Conservation (phyloP, 1,284 basidiomycete species). For the Laetiporus sulphureus region DNA sequence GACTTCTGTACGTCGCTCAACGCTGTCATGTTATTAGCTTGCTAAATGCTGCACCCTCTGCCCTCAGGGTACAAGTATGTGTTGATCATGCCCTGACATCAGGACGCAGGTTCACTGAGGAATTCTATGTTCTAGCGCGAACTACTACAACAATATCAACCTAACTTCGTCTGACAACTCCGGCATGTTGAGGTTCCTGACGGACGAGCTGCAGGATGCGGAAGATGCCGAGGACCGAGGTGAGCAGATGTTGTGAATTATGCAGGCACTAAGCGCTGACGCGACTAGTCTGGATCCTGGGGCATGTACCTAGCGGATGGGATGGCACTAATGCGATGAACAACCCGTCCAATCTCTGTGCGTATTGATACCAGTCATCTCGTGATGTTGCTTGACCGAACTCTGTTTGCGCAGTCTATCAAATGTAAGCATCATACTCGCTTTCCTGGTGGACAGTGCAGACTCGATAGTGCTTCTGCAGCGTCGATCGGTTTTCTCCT, state of each 20-base stretch:
- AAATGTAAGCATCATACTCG: conserved; percentile 45
- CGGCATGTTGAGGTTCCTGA: conserved; percentile 73
- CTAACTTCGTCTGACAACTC: conserved; percentile 63
- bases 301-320: conserved; percentile 79
- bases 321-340: conserved; percentile 58
- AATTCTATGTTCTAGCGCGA: conserved; percentile 29
- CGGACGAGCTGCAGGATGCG: conserved; percentile 74
- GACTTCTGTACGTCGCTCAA: conserved; percentile 51
- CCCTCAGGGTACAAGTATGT: conserved; percentile 41
- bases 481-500: conserved; percentile 72
- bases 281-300: conserved; percentile 74
- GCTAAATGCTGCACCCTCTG: background rate
- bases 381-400: conserved; percentile 1
- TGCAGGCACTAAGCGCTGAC: too few species aligned
- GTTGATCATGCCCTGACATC: background rate
- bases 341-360: conserved; percentile 64
- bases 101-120: background rate
- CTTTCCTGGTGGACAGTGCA: background rate
- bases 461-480: conserved; percentile 25
- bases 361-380: conserved; percentile 24
- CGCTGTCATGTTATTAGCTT: background rate
- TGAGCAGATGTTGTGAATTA: too few species aligned
- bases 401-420: conserved; percentile 49
- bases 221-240: conserved; percentile 67
- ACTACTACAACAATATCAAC: conserved; percentile 77